phyloP scores from a whole-genome alignment of 768 basidiomycete species.

The Arthromyces matolae region DNA sequence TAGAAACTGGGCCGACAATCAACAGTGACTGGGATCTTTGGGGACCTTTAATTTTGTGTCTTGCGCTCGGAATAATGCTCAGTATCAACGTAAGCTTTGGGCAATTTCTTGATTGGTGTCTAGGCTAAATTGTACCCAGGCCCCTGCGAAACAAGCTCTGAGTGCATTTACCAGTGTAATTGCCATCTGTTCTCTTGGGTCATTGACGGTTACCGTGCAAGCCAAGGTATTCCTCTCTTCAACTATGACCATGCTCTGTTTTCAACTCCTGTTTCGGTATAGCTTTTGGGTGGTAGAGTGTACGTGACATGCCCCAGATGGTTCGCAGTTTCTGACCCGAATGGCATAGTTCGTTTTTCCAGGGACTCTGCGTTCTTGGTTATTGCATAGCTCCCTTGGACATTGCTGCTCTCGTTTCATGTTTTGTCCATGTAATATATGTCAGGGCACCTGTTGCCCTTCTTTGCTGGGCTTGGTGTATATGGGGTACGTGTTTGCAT shows the following conservation, averaged over 20 bases:
- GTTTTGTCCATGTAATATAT: constrained; percentile 82
- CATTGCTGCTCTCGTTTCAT: constrained; percentile 83
- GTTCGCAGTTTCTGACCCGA: constrained; percentile 3
- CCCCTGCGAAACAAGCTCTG: constrained; percentile 77
- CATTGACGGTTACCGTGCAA: constrained; percentile 90
- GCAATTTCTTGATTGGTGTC: constrained; percentile 1
- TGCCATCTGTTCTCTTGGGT: constrained; percentile 87
- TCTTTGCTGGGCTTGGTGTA: constrained; percentile 91
- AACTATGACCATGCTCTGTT: constrained; percentile 4
- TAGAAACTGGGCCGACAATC: neutral
- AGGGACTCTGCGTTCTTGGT: constrained; percentile 90
- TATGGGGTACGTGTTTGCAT: constrained; percentile 79
- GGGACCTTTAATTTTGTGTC: constrained; percentile 87
- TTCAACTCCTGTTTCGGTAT: neutral
- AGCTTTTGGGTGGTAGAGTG: constrained; percentile 85
- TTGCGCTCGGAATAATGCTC: constrained; percentile 78
- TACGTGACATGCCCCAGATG: constrained; percentile 38
- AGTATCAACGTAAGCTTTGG: constrained; percentile 67
- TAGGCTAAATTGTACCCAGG: constrained; percentile 39
- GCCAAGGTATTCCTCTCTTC: constrained; percentile 62
- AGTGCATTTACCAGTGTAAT: constrained; percentile 93
- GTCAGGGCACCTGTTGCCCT: constrained; percentile 84
- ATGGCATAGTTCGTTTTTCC: constrained; percentile 79
- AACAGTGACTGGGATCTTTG: constrained; percentile 95
- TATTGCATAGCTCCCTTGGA: constrained; percentile 94